Conservation (phyloP, 2,329 filamentous ascomycete species). For the Sporothrix sp. region DNA sequence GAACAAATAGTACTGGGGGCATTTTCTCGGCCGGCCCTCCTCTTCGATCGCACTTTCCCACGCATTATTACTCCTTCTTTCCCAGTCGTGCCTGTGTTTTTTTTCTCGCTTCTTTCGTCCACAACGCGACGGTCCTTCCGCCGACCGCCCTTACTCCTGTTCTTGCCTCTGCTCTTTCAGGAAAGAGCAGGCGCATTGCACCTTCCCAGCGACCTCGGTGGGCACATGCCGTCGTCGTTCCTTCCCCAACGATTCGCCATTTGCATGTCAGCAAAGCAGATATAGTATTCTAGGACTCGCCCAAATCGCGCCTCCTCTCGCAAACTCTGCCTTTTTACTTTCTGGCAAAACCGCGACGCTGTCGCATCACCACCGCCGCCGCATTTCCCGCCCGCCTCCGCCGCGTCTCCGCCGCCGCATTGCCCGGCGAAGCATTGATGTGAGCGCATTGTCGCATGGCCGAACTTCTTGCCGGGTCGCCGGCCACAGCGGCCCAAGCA, state of each 20-base stretch:
- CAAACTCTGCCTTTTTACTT: not conserved
- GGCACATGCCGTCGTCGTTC: constrained; percentile 2
- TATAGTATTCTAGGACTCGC: not conserved
- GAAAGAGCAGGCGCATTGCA: constrained; percentile 7
- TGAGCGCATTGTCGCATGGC: constrained; percentile 12
- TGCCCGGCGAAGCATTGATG: not conserved
- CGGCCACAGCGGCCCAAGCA: constrained; percentile 8
- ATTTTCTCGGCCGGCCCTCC: constrained; percentile 1
- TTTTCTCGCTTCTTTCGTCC: not conserved
- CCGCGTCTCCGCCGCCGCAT: not conserved
- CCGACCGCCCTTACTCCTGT: too few species aligned
- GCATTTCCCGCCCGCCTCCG: not conserved
- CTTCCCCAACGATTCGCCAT: constrained; percentile 3
- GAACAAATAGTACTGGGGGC: constrained; percentile 8
- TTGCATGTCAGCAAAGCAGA: not conserved
- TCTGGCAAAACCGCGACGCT: not conserved
- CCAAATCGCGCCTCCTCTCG: not conserved
- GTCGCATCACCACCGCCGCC: not conserved
- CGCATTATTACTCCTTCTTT: constrained; percentile 1
- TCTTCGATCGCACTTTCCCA: constrained; percentile 5
- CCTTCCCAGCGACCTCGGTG: constrained; percentile 1
- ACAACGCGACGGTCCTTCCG: not conserved
- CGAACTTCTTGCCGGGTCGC: constrained; percentile 10
- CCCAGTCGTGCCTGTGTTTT: not conserved
- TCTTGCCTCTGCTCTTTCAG: not conserved